These are phyloP conservation scores for Cercis canadensis DNA, from an alignment of 306 rosid genomes.

Conservation along the genomic window DNA sequence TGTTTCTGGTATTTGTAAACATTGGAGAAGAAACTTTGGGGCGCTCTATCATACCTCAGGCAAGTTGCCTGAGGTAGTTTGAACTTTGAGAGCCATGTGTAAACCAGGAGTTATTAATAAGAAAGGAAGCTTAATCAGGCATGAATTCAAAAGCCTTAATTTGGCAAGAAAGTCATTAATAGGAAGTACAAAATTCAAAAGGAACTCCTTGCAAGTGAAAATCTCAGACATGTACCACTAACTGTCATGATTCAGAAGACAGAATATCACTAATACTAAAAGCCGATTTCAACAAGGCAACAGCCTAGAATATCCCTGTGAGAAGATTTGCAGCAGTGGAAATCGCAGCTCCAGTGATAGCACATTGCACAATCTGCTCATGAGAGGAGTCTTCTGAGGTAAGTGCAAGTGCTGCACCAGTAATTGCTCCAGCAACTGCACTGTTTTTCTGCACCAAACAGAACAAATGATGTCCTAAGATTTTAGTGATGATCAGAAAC, in stretches of 20 bases:
- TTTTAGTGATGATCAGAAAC: neutral
- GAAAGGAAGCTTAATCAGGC: neutral
- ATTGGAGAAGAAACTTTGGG: too few relatives aligned
- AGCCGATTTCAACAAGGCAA: neutral
- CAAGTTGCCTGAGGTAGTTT: too few relatives aligned
- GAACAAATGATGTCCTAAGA: neutral
- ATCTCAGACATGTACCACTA: conserved; percentile 14
- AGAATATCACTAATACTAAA: conserved; percentile 1
- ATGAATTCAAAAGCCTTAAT: neutral
- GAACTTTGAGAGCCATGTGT: too few relatives aligned
- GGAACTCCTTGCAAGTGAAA: conserved; percentile 4
- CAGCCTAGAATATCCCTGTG: conserved; percentile 59
- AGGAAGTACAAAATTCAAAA: neutral
- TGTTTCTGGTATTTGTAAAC: too few relatives aligned
- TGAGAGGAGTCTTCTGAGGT: conserved; percentile 67
- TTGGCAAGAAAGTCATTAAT: conserved; percentile 1
- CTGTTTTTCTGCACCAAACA: conserved; percentile 81
- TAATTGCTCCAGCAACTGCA: conserved; percentile 83
- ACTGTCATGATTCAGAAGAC: conserved; percentile 8
- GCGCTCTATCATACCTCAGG: too few relatives aligned
- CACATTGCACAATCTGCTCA: conserved; percentile 81
- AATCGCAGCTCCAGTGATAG: conserved; percentile 89
- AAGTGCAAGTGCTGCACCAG: conserved; percentile 81
- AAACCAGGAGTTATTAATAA: neutral
- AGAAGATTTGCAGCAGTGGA: conserved; percentile 89